phyloP scores from a whole-genome alignment of 176 grass and related monocot species.

The Coix lacrymajobi region DNA sequence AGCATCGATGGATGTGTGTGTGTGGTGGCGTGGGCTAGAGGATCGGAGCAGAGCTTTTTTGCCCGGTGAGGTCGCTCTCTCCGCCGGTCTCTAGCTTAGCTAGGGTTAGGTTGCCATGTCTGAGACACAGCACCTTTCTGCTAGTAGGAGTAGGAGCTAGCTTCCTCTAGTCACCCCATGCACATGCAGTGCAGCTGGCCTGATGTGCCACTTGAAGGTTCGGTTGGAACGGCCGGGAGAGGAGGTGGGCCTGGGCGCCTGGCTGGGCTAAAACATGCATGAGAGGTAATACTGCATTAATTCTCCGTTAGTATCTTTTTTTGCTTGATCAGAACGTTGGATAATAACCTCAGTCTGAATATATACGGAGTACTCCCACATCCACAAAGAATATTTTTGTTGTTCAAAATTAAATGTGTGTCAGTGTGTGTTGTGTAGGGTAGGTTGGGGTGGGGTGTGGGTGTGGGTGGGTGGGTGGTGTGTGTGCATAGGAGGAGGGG shows the following conservation, averaged over 20 bases:
- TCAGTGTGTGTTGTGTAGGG: too few relatives aligned
- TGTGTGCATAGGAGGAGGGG: too few relatives aligned
- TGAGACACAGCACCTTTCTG: constrained; percentile 14
- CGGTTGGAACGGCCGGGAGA: background rate
- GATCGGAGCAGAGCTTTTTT: background rate
- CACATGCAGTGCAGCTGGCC: background rate
- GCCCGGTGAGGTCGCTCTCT: constrained; percentile 16
- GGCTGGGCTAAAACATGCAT: background rate
- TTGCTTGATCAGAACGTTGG: too few relatives aligned
- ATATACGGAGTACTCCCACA: too few relatives aligned
- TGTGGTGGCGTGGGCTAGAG: background rate
- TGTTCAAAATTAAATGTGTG: too few relatives aligned
- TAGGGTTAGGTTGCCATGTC: constrained; percentile 19
- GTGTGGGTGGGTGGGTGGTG: too few relatives aligned
- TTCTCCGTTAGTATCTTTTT: too few relatives aligned
- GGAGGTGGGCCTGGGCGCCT: background rate
- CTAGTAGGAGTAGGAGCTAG: background rate
- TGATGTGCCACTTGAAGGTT: constrained; percentile 11
- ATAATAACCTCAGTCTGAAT: too few relatives aligned
- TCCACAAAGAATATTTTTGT: too few relatives aligned
- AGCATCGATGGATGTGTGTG: background rate
- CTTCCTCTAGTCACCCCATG: background rate
- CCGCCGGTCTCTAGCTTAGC: too few relatives aligned
- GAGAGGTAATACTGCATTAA: too few relatives aligned
- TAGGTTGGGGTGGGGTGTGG: too few relatives aligned